Base-by-base conservation (phyloP, 202 grass and related monocot species). In the Schoenoplectus triqueter region DNA sequence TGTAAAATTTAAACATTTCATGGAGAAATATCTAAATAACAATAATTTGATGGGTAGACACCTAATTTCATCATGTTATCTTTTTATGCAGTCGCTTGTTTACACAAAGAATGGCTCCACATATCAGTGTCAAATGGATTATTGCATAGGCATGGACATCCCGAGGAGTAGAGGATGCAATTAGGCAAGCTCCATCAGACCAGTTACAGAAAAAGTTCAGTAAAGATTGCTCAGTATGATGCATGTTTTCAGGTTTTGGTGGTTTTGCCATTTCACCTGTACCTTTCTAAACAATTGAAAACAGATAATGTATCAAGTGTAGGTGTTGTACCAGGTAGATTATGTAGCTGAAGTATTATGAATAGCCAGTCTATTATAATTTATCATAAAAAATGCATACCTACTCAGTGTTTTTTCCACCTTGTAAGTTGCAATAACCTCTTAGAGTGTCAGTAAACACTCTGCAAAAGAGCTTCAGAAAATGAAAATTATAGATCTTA, bases 391-490 rank as follows among this genome's bases (percentile, higher is more conserved):
- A 44, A 66, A 78, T 20, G 66, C 66, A 85, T 88, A 95, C 93
- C 91, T 92, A 87, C 64, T 83, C 62, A 75, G 51, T 73, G 13
- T 55, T 89, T 44, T 90, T 86, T 86, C 74, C 87, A 62, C 75
- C 73, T 84, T 93, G 75, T 73, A 84, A 69, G 80, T 88, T 64
- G 88, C 87, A 88, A 86, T 87, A 90, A 49, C 69, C 86, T 82
- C 90, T 91, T 72, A 98, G 82, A 69, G 92, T 93, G 60, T 85
- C 86, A 87, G 91, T 88, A 90, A 95, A 98, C 66, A 93, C 87
- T 90, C 93, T 98, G 90, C 81, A 86, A 83, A 86, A 75, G 47
- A 72, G 69, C n/a, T 61, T 74, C 63, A 84, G 45, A 55, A 50
- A 64, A 79, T 75, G 73, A 85, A 81, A 84, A 44, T 45, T 78